Conservation (phyloP, 495 filamentous ascomycete genomes). For the Daldinia decipiens region DNA sequence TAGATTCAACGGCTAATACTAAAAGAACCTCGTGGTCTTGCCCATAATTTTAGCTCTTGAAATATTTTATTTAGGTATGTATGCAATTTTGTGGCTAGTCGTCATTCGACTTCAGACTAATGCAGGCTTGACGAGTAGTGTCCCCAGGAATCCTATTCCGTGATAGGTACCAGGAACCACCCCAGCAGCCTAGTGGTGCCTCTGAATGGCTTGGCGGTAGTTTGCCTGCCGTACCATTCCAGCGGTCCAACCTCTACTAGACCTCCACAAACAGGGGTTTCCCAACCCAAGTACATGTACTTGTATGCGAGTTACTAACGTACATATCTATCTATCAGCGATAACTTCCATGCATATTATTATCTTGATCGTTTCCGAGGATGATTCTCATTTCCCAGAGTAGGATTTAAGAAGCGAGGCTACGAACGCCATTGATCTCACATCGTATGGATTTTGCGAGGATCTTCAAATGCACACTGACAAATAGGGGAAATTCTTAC, state of each 20-base stretch:
- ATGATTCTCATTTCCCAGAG: conserved; percentile 5
- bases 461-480: conserved; percentile 10
- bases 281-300: conserved; percentile 30
- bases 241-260: conserved; percentile 20
- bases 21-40: background rate
- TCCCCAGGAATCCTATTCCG: conserved; percentile 38
- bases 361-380: conserved; percentile 1
- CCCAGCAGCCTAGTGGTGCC: conserved; percentile 19
- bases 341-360: conserved; percentile 15
- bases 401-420: conserved; percentile 17
- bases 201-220: conserved; percentile 32
- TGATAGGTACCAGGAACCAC: conserved; percentile 35
- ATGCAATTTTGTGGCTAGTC: conserved; percentile 16
- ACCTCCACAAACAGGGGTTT: conserved; percentile 10
- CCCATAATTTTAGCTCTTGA: conserved; percentile 11
- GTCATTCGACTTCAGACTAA: conserved; percentile 41
- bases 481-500: background rate
- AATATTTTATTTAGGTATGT: conserved; percentile 12
- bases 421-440: conserved; percentile 8
- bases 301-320: conserved; percentile 10
- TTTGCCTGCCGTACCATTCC: conserved; percentile 41
- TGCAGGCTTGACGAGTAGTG: conserved; percentile 34
- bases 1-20: conserved; percentile 1
- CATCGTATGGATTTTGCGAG: conserved; percentile 16
- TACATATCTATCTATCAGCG: background rate